These are phyloP conservation scores for Lagerstroemia speciosa DNA, from an alignment of 345 rosid species.

Conservation along the genomic window DNA sequence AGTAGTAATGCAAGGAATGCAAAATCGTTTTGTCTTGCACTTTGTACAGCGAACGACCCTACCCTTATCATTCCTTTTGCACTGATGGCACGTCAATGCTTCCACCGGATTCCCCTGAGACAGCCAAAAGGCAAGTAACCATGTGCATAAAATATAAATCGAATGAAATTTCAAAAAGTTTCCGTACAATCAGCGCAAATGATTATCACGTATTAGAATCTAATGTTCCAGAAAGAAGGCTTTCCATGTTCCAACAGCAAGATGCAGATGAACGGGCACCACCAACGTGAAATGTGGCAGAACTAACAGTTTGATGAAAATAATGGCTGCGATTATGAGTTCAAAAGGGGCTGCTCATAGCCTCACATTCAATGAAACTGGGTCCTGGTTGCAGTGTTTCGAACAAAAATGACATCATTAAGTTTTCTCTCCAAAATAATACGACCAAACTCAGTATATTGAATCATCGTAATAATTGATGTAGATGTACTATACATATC, in stretches of 20 bases:
- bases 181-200: background rate
- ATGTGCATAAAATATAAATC: too few species aligned
- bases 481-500: too few species aligned
- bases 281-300: background rate
- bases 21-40: slow-evolving; percentile 29
- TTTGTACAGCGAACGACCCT: slow-evolving; percentile 23
- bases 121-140: too few species aligned
- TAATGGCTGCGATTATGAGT: background rate
- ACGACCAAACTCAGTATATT: background rate
- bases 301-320: background rate
- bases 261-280: background rate
- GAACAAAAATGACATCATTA: background rate
- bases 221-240: background rate
- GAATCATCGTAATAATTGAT: background rate
- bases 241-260: background rate
- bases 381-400: background rate
- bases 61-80: slow-evolving; percentile 37
- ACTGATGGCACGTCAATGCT: slow-evolving; percentile 32
- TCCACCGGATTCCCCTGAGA: slow-evolving; percentile 14
- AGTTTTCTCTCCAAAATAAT: background rate
- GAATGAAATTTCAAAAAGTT: too few species aligned
- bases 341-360: background rate
- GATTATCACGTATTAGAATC: background rate
- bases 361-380: background rate
- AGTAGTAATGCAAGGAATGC: slow-evolving; percentile 20